Conservation (phyloP, 208 protist species). For the Trypanosoma grayi region DNA sequence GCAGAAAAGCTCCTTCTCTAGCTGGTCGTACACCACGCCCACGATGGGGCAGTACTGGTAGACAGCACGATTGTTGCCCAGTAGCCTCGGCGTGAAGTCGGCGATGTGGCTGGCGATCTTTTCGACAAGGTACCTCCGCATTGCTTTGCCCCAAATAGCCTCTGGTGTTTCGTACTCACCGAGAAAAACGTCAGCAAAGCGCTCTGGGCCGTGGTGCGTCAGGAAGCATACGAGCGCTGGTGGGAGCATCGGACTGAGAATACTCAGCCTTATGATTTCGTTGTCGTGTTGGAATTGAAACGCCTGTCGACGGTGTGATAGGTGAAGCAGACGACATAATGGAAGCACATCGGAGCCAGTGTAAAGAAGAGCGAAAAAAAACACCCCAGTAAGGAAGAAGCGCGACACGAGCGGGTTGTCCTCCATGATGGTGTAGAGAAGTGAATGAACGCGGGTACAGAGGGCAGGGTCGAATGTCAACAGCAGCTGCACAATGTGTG, state of each 20-base stretch:
- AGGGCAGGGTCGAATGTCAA: slow-evolving; percentile 90
- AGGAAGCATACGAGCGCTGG: slow-evolving; percentile 94
- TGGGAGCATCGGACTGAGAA: slow-evolving; percentile 88
- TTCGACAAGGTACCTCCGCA: slow-evolving; percentile 88
- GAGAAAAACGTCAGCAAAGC: slow-evolving; percentile 91
- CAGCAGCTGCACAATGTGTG: slow-evolving; percentile 93
- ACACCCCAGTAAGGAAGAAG: slow-evolving; percentile 92
- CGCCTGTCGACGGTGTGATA: slow-evolving; percentile 86
- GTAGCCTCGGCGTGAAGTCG: slow-evolving; percentile 92
- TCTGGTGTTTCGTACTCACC: slow-evolving; percentile 95
- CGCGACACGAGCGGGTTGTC: slow-evolving; percentile 83
- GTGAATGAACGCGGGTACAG: slow-evolving; percentile 75
- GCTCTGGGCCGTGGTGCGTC: slow-evolving; percentile 86
- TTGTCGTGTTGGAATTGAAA: slow-evolving; percentile 56
- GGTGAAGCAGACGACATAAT: slow-evolving; percentile 76
- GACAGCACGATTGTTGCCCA: slow-evolving; percentile 82
- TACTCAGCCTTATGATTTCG: slow-evolving; percentile 60
- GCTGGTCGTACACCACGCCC: slow-evolving; percentile 76
- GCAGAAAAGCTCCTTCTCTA: slow-evolving; percentile 94
- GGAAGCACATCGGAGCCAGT: slow-evolving; percentile 92
- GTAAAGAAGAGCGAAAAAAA: slow-evolving; percentile 95
- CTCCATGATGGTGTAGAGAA: slow-evolving; percentile 86
- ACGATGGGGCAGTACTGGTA: slow-evolving; percentile 95
- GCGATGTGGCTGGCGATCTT: slow-evolving; percentile 91
- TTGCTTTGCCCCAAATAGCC: slow-evolving; percentile 92